Evolutionary conservation across 768 basidiomycete species (phyloP).

Genomic region (Boletellus ananas): DNA sequence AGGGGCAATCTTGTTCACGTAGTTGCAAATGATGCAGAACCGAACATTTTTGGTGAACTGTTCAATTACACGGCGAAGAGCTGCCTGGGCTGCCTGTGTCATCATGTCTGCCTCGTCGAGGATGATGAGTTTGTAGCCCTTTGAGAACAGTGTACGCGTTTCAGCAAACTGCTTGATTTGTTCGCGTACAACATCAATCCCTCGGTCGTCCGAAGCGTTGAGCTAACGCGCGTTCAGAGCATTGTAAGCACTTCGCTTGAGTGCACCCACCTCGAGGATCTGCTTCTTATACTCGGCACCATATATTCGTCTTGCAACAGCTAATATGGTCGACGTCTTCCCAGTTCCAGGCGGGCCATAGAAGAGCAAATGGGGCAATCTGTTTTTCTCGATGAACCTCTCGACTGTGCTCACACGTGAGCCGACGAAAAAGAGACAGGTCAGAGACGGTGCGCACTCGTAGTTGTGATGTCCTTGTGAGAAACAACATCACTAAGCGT

Average conservation of each 20-base stretch:
- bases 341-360: slow-evolving; percentile 99
- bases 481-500: slow-evolving; percentile 93
- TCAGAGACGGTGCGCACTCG: slow-evolving; percentile 52
- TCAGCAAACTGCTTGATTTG: slow-evolving; percentile 99
- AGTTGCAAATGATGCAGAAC: slow-evolving; percentile 99
- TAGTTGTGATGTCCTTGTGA: slow-evolving; percentile 90
- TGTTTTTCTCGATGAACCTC: slow-evolving; percentile 92
- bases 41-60: slow-evolving; percentile 98
- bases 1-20: slow-evolving; percentile 98
- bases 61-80: slow-evolving; percentile 94
- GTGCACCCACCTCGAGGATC: slow-evolving; percentile 75
- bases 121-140: slow-evolving; percentile 96
- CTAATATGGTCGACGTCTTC: slow-evolving; percentile 96
- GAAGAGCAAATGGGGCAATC: slow-evolving; percentile 91
- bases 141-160: slow-evolving; percentile 86
- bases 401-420: slow-evolving; percentile 59
- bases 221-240: slow-evolving; percentile 47
- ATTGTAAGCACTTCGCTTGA: neutral
- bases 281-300: slow-evolving; percentile 83
- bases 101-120: slow-evolving; percentile 99
- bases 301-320: slow-evolving; percentile 93
- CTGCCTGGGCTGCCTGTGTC: slow-evolving; percentile 96
- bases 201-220: slow-evolving; percentile 97
- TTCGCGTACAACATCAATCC: slow-evolving; percentile 97
- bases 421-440: neutral